phyloP scores from a whole-genome alignment of 2,329 filamentous ascomycete species.

The Apiospora sp. region DNA sequence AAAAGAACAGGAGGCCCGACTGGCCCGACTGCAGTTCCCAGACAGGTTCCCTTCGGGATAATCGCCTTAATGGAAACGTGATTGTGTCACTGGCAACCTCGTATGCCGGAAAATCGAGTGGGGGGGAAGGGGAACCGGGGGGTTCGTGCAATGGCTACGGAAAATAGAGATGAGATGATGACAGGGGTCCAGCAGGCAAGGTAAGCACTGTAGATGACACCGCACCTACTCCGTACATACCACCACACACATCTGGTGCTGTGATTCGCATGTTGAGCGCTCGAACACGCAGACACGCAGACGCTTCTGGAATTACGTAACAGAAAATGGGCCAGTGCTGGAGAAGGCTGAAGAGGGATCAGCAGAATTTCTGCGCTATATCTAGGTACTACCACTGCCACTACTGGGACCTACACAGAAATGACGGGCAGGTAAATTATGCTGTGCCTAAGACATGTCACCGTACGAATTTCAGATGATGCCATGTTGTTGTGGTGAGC shows the following conservation, averaged over 20 bases:
- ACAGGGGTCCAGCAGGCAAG: background rate
- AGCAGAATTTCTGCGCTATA: background rate
- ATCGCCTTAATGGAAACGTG: constrained; percentile 15
- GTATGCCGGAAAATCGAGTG: constrained; percentile 11
- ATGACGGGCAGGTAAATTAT: background rate
- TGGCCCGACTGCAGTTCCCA: too few species aligned
- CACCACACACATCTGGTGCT: background rate
- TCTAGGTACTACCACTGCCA: too few species aligned
- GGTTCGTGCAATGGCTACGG: constrained; percentile 4
- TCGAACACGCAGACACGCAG: background rate
- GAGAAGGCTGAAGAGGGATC: constrained; percentile 1
- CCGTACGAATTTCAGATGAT: constrained; percentile 1
- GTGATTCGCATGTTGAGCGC: background rate
- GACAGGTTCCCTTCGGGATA: background rate
- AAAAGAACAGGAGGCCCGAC: constrained; percentile 1
- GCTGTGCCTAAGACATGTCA: background rate
- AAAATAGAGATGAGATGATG: constrained; percentile 8
- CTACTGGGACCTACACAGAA: background rate
- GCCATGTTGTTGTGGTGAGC: constrained; percentile 2
- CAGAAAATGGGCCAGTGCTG: background rate
- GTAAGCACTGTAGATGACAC: constrained; percentile 14
- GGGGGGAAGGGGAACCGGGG: constrained; percentile 3
- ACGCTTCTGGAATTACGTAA: background rate
- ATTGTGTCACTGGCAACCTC: constrained; percentile 15
- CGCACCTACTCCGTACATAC: background rate